Evolutionary conservation across 768 basidiomycete genomes (phyloP), one percentile per base, ranked within the genome.

Genomic region (Boletus tylopilopsis): DNA sequence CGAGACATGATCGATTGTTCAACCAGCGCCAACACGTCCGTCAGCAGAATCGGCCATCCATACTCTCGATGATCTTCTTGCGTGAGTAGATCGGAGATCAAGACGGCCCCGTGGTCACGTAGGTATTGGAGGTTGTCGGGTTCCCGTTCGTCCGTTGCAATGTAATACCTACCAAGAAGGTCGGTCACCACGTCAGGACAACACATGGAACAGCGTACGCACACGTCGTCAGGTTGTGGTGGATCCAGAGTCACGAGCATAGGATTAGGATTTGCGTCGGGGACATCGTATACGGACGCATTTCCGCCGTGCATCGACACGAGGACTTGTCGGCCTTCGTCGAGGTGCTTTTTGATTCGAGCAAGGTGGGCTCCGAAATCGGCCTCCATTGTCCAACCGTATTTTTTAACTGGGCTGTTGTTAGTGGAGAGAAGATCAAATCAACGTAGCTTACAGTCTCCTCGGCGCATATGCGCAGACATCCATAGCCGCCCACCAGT

Each of bases 381-480:
- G 1, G 49, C 30, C 25, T 73, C 71, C 69, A 69, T 68, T 30
- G 47, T 53, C 69, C 74, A 76, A 21, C 56, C 62, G 18, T 59
- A 15, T 24, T 49, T 49, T 29, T 64, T 46, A 45, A 69, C 71
- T 64, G 47, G n/a, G 45, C 0, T 10, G 13, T 19, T 8, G 13
- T 61, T 34, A 60, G 21, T 22, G 13, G 27, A n/a, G 18, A 23
- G 4, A 6, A 19, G 19, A 15, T 1, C 9, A 7, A 35, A 44
- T 3, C 7, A 13, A 34, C 4, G 11, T 7, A n/a, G 36, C 72
- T 60, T 44, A 74, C 72, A 74, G 41, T 74, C 73, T 1, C 74
- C 74, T 42, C 73, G 63, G 29, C 73, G 72, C 74, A 75, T 74
- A 27, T 74, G 73, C 9, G 68, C 71, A 39, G 69, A 69, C 70